These are phyloP conservation scores for Coniochaeta prunicola DNA, from an alignment of 2,329 filamentous ascomycete genomes.

Conservation along the genomic window DNA sequence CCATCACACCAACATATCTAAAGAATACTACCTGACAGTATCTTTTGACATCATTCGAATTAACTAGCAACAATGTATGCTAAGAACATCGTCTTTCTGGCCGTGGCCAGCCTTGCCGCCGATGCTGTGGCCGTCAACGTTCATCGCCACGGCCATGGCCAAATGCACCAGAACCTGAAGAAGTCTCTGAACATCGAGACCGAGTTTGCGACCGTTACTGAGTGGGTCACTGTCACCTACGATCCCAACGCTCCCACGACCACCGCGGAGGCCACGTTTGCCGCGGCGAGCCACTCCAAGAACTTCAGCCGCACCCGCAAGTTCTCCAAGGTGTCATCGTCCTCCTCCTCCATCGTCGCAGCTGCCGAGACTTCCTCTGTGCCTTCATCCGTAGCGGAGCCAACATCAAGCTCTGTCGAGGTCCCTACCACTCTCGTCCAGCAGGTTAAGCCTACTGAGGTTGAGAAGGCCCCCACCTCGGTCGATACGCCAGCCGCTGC, in stretches of 20 bases:
- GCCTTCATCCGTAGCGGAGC: not conserved
- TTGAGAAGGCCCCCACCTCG: conserved; percentile 1
- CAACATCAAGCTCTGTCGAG: conserved; percentile 5
- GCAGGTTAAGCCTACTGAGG: conserved; percentile 6
- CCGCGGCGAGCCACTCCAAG: conserved; percentile 9
- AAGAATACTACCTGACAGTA: not conserved
- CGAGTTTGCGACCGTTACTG: conserved; percentile 25
- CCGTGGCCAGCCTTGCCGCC: conserved; percentile 34
- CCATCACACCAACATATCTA: conserved; percentile 8
- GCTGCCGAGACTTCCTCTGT: not conserved
- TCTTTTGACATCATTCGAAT: not conserved
- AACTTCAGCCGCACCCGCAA: conserved; percentile 3
- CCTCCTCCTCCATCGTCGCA: not conserved
- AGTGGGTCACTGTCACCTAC: conserved; percentile 35
- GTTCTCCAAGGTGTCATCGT: conserved; percentile 2
- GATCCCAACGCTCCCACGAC: conserved; percentile 10
- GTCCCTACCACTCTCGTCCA: conserved; percentile 14
- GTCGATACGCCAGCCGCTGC: not conserved
- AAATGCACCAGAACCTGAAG: conserved; percentile 24
- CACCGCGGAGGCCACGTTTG: conserved; percentile 10
- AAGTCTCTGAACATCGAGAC: conserved; percentile 25
- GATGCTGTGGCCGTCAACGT: conserved; percentile 34
- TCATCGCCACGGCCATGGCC: conserved; percentile 32
- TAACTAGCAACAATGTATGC: conserved; percentile 28
- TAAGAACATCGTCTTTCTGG: conserved; percentile 33